Conservation (phyloP, 805 yeast genomes). For the Danielia oregonensis region DNA sequence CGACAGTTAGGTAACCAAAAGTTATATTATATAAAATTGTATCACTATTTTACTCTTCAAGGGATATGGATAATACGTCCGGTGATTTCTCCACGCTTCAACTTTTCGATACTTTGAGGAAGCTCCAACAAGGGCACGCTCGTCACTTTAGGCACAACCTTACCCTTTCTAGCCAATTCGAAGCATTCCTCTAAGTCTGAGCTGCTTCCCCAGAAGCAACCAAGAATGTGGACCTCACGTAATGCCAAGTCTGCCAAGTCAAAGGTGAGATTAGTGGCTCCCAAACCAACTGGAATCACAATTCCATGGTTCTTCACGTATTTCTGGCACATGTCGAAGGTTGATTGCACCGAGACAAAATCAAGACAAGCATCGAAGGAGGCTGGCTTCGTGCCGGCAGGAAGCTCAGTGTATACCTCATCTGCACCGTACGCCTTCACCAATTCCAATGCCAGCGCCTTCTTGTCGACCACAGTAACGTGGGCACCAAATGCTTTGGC, state of each 20-base stretch:
- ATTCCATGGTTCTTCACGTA: neutral
- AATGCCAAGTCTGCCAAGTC: neutral
- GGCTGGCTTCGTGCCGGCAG: neutral
- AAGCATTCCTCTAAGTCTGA: neutral
- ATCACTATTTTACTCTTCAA: neutral
- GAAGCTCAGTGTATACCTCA: conserved; percentile 1
- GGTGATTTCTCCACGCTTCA: neutral
- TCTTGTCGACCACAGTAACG: conserved; percentile 21
- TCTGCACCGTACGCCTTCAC: conserved; percentile 1
- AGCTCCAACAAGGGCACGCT: neutral
- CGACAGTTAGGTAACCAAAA: conserved; percentile 2
- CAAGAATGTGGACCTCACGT: neutral
- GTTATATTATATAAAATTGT: too few relatives aligned
- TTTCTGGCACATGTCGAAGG: conserved; percentile 3
- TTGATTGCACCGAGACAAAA: conserved; percentile 14
- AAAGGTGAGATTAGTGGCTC: neutral
- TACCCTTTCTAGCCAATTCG: neutral
- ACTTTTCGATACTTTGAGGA: neutral
- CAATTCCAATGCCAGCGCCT: conserved; percentile 6
- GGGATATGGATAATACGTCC: neutral
- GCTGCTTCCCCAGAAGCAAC: neutral
- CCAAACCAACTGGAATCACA: conserved; percentile 1
- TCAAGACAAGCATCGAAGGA: conserved; percentile 18
- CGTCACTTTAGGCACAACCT: neutral
- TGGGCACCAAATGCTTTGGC: conserved; percentile 1